Base-by-base conservation (phyloP, 139 green algal genomes). In the Chlorella sorokiniana region DNA sequence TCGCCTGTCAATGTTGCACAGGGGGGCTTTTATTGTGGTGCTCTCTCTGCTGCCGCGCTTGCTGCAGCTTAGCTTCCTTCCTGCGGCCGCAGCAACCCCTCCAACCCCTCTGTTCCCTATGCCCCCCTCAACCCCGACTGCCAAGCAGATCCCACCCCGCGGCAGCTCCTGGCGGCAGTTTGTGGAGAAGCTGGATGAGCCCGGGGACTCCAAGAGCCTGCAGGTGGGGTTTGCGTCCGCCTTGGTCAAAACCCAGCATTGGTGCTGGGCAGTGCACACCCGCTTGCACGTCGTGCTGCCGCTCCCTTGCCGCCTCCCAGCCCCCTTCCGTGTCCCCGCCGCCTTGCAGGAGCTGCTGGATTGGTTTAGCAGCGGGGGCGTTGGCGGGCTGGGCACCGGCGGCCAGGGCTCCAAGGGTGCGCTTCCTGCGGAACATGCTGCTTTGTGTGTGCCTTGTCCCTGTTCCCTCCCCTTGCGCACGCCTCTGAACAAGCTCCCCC, bases 161-260 rank as follows among this genome's bases (percentile, higher is more conserved):
- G 27, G 54, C 54, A 80, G 18, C 20, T 48, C 23, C 9, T 71
- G 76, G 76, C 35, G n/a, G 27, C 78, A 83, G 78, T 77, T 56
- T 37, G 78, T 78, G 16, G 67, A 83, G 2, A 45, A 44, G 25
- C 3, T 82, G 31, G 77, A 82, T 4, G 77, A 82, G 35, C 77
- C 77, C 10, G 64, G 45, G 4, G 69, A 77, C 78, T 44, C 29
- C 48, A 41, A 44, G 51, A 37, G 51, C 14, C 54, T 78, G 77
- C 67, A 69, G 67, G 67, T 76, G 61, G 20, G 44, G 37, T n/a
- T n/a, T n/a, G n/a, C n/a, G n/a, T n/a, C n/a, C n/a, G n/a, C n/a
- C n/a, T n/a, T n/a, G n/a, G n/a, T n/a, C n/a, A n/a, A n/a, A n/a
- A n/a, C n/a, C n/a, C n/a, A n/a, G n/a, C n/a, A n/a, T n/a, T n/a